Conservation (phyloP, 495 filamentous ascomycete species). For the Oidiodendron maius region DNA sequence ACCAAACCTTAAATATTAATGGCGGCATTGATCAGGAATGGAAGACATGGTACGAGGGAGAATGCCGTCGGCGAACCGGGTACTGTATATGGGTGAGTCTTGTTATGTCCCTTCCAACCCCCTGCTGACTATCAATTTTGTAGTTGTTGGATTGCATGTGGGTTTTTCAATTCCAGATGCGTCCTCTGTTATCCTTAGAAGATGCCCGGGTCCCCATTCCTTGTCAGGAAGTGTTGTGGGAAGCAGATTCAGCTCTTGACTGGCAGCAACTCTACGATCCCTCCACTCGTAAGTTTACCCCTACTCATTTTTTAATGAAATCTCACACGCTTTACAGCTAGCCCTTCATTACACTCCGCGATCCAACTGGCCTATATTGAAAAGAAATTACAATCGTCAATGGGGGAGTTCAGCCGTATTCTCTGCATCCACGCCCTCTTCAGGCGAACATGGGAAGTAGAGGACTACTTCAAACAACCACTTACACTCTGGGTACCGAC, state of each 20-base stretch:
- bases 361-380: constrained; percentile 44
- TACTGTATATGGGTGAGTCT: constrained; percentile 35
- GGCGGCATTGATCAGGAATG: constrained; percentile 12
- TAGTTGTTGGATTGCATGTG: constrained; percentile 41
- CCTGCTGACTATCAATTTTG: constrained; percentile 5
- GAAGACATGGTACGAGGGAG: constrained; percentile 27
- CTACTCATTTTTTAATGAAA: neutral
- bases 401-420: constrained; percentile 42
- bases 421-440: constrained; percentile 45
- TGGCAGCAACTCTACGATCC: constrained; percentile 37
- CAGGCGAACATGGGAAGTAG: constrained; percentile 46
- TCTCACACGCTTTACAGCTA: constrained; percentile 13
- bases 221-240: constrained; percentile 41
- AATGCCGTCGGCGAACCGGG: constrained; percentile 34
- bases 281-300: neutral
- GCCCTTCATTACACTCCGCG: constrained; percentile 37
- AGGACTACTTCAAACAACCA: constrained; percentile 37
- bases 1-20: constrained; percentile 3
- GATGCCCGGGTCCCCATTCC: constrained; percentile 39
- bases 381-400: constrained; percentile 35
- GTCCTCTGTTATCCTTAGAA: constrained; percentile 33
- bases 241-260: constrained; percentile 28
- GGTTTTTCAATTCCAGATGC: constrained; percentile 35
- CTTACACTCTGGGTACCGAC: constrained; percentile 45
- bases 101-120: constrained; percentile 18